Evolutionary conservation across 768 basidiomycete genomes (phyloP).

Genomic region (Agaricus subrufescens): DNA sequence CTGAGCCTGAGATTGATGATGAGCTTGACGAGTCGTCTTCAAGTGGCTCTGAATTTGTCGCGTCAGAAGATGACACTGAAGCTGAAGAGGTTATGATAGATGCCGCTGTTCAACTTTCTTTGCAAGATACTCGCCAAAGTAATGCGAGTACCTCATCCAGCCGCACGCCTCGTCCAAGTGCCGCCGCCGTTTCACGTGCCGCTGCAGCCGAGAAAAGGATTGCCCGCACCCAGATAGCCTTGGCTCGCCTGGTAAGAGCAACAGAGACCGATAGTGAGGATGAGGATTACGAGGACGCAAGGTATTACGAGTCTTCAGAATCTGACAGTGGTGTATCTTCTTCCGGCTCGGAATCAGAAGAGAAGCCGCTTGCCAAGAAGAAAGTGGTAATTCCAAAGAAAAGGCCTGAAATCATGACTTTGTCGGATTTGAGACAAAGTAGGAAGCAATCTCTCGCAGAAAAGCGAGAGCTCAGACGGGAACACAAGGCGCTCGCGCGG

Average conservation of each 20-base stretch:
- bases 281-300: conserved; percentile 16
- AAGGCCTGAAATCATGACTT: conserved; percentile 25
- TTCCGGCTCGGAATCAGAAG: conserved; percentile 16
- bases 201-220: conserved; percentile 54
- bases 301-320: conserved; percentile 15
- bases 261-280: conserved; percentile 28
- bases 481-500: conserved; percentile 43
- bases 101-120: conserved; percentile 52
- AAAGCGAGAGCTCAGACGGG: conserved; percentile 30
- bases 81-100: conserved; percentile 52
- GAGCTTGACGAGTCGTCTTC: conserved; percentile 42
- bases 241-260: conserved; percentile 1
- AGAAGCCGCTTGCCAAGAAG: conserved; percentile 31
- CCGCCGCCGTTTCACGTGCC: conserved; percentile 39
- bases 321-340: conserved; percentile 21
- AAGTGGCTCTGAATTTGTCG: conserved; percentile 60
- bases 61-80: conserved; percentile 34
- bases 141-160: conserved; percentile 34
- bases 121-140: conserved; percentile 25
- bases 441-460: conserved; percentile 17
- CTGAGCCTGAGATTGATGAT: conserved; percentile 31
- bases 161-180: conserved; percentile 29
- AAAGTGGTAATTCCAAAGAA: conserved; percentile 14
- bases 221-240: conserved; percentile 21
- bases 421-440: conserved; percentile 23